These are phyloP conservation scores for Apiotrichum porosum DNA, from an alignment of 1,284 basidiomycete genomes.

Conservation along the genomic window DNA sequence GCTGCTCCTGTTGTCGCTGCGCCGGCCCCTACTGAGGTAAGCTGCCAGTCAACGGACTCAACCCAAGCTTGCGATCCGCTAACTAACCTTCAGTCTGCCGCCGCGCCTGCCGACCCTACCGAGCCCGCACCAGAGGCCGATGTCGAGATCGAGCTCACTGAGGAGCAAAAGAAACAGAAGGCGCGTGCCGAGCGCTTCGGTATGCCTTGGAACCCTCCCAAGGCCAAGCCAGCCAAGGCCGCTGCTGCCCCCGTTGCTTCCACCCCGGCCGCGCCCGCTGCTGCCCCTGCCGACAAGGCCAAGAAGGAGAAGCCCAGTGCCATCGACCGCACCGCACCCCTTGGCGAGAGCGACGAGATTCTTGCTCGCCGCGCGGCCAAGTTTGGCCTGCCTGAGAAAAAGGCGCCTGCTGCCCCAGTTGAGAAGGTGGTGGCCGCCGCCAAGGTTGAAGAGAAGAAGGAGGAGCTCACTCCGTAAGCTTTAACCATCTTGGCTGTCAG, in stretches of 20 bases:
- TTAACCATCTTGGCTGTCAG: no score
- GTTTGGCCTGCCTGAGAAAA: slow-evolving; percentile 41
- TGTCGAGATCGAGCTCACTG: slow-evolving; percentile 21
- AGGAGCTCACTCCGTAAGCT: slow-evolving; percentile 38
- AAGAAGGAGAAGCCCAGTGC: slow-evolving; percentile 22
- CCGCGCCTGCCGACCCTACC: slow-evolving; percentile 2
- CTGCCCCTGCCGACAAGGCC: slow-evolving; percentile 11
- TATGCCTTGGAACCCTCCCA: slow-evolving; percentile 32
- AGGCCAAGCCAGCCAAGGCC: slow-evolving; percentile 10
- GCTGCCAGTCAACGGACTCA: background rate
- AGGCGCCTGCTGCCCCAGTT: slow-evolving; percentile 15
- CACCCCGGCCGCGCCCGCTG: background rate
- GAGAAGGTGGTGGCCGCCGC: background rate
- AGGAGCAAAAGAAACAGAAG: slow-evolving; percentile 44
- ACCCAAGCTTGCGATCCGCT: background rate
- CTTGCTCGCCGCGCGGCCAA: slow-evolving; percentile 43
- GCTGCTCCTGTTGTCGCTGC: background rate
- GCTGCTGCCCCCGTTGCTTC: background rate
- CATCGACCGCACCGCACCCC: slow-evolving; percentile 27
- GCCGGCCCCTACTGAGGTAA: background rate
- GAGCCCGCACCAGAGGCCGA: slow-evolving; percentile 5
- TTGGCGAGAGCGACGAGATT: slow-evolving; percentile 39
- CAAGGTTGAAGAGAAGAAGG: slow-evolving; percentile 15
- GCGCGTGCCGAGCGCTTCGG: slow-evolving; percentile 48
- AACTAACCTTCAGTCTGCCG: no score